Evolutionary conservation across 768 basidiomycete species (phyloP).

Genomic region (Dictyophora rubrovolvata): DNA sequence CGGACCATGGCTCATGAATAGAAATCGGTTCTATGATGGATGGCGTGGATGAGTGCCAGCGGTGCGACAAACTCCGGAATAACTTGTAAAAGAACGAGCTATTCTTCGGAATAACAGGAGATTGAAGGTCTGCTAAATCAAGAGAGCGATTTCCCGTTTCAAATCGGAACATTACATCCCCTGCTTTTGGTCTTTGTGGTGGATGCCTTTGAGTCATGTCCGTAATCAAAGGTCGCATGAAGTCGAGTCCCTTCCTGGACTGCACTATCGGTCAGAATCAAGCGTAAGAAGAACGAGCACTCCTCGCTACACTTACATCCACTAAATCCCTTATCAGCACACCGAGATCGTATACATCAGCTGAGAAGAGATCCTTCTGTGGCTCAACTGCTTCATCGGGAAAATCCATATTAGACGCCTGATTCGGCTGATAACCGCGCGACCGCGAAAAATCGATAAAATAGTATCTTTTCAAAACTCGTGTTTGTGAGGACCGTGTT

Average conservation of each 20-base stretch:
- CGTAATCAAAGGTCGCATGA: not conserved
- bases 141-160: not conserved
- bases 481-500: not conserved
- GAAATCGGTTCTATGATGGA: not conserved
- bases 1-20: not conserved
- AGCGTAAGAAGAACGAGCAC: not conserved
- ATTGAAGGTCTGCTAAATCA: not conserved
- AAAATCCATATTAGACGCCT: not conserved
- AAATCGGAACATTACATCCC: not conserved
- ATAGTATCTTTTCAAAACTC: not conserved
- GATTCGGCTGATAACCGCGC: not conserved
- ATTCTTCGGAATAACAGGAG: not conserved
- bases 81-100: not conserved
- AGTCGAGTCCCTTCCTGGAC: not conserved
- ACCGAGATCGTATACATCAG: not conserved
- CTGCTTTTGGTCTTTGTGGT: not conserved
- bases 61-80: not conserved
- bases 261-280: not conserved
- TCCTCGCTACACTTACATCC: not conserved
- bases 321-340: not conserved
- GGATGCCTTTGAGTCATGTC: not conserved
- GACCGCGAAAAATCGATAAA: not conserved
- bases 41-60: not conserved
- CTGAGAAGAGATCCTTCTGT: not conserved
- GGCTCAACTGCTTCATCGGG: not conserved